Evolutionary conservation across 192 early-diverging fungal species (phyloP), one percentile per base, ranked within the genome.

Genomic region (Gonapodya sp.): DNA sequence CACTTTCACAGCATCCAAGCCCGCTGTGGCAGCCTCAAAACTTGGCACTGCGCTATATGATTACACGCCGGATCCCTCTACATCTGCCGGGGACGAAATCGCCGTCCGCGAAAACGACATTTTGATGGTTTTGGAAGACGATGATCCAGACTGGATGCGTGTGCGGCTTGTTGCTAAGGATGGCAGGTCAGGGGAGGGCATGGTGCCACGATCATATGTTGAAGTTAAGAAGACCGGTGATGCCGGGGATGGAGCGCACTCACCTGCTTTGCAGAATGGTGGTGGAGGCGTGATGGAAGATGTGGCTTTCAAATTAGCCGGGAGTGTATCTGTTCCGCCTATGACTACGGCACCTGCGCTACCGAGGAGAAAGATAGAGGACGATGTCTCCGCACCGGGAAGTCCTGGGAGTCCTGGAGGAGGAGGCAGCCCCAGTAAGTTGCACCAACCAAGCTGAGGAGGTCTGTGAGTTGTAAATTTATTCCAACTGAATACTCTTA

Each of bases 181-280:
- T n/a, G 87, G 86, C 1, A 64, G 86, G 85, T 36, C 85, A 80
- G 31, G 86, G 34, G 88, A 94, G 82, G 97, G 97, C 24, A 85
- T 98, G 35, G 93, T 98, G 34, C 97, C 97, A 16, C 91, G 89
- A 73, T 93, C 92, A 79, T 98, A 99, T 89, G 91, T 98, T n/a
- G 93, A 96, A 81, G 84, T 90, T 64, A 75, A 64, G 46, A 8
- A 24, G 8, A 16, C 46, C 24, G 46, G 46, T 8, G 46, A 8
- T 64, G 46, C 8, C 8, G 46, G 46, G 46, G 46, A 8, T 8
- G 46, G 24, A 8, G 46, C 8, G 46, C 8, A n/a, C n/a, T n/a
- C n/a, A n/a, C n/a, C n/a, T n/a, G n/a, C n/a, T n/a, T n/a, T n/a
- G n/a, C n/a, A n/a, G n/a, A n/a, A n/a, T n/a, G n/a, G n/a, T n/a